Percentiles rank a stretch among this genome's conserved stretches.
These are phyloP conservation scores for Mucor ambiguus DNA, from an alignment of 371 early-diverging fungal species.

Conservation along the genomic window DNA sequence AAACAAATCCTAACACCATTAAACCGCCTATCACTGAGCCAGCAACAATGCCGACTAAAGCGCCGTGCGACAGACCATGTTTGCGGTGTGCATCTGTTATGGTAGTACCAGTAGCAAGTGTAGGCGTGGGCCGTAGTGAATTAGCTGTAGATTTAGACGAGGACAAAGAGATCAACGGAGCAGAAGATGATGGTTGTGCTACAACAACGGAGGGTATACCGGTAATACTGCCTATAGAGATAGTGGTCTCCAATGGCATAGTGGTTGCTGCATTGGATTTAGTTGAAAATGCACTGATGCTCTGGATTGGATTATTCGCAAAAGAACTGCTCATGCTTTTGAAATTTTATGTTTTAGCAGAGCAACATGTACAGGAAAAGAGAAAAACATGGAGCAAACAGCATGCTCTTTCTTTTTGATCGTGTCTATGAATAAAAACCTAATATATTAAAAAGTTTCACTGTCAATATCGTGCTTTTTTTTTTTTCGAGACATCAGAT, in stretches of 20 bases:
- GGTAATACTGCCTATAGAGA: not conserved
- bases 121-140: not conserved
- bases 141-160: not conserved
- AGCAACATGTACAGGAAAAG: not conserved
- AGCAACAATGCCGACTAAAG: not conserved
- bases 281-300: slow-evolving; percentile 6
- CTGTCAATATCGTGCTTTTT: not conserved
- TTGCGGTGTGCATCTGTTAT: not conserved
- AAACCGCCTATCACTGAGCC: not conserved
- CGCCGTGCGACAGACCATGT: not conserved
- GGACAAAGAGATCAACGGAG: not conserved
- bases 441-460: not conserved
- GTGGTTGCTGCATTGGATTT: not conserved
- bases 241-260: not conserved
- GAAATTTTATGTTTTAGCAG: not conserved
- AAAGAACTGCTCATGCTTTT: slow-evolving; percentile 3
- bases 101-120: not conserved
- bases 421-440: not conserved
- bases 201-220: not conserved
- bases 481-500: not conserved
- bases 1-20: not conserved
- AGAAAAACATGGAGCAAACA: not conserved
- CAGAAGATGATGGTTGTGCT: not conserved
- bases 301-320: slow-evolving; percentile 3
- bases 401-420: not conserved